phyloP scores from a whole-genome alignment of 2,329 filamentous ascomycete species.

The Corynespora cassiicola region DNA sequence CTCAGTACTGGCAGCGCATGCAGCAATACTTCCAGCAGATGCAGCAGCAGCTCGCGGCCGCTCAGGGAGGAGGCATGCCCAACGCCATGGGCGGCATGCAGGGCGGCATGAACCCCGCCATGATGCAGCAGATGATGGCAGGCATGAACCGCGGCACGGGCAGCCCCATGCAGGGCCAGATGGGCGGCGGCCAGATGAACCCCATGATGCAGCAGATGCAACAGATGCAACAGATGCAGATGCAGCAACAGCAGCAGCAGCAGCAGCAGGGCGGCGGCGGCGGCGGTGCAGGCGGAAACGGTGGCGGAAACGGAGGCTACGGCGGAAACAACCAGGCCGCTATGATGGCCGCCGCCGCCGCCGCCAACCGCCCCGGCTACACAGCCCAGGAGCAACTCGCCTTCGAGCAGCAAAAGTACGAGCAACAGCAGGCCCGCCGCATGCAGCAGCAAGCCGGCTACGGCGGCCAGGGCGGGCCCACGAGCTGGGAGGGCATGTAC shows the following conservation, averaged over 20 bases:
- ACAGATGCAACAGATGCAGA: slow-evolving; percentile 73
- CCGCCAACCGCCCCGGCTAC: slow-evolving; percentile 57
- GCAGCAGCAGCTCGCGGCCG: slow-evolving; percentile 82
- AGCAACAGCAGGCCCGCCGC: slow-evolving; percentile 69
- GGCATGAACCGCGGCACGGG: slow-evolving; percentile 66
- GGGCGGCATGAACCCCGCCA: slow-evolving; percentile 64
- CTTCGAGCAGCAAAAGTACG: slow-evolving; percentile 81
- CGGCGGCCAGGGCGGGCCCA: slow-evolving; percentile 69
- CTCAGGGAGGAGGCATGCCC: slow-evolving; percentile 47
- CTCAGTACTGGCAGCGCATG: slow-evolving; percentile 98
- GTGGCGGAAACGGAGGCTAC: slow-evolving; percentile 50
- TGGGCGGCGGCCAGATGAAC: slow-evolving; percentile 38
- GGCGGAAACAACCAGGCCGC: slow-evolving; percentile 36
- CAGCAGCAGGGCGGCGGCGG: slow-evolving; percentile 53
- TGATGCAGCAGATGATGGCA: slow-evolving; percentile 51
- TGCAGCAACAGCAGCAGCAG: slow-evolving; percentile 51
- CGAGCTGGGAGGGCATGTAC: slow-evolving; percentile 97
- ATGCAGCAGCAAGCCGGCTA: slow-evolving; percentile 51
- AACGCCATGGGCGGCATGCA: slow-evolving; percentile 64
- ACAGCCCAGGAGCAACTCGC: slow-evolving; percentile 75
- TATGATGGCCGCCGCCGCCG: slow-evolving; percentile 33
- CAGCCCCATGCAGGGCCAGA: slow-evolving; percentile 48
- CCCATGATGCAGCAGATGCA: slow-evolving; percentile 61
- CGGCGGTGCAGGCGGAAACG: slow-evolving; percentile 72
- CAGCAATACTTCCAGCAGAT: slow-evolving; percentile 96